Evolutionary conservation across 352 stramenopile genomes (phyloP), one percentile per base, ranked within the genome.

Genomic region (Phytophthora ohioensis): DNA sequence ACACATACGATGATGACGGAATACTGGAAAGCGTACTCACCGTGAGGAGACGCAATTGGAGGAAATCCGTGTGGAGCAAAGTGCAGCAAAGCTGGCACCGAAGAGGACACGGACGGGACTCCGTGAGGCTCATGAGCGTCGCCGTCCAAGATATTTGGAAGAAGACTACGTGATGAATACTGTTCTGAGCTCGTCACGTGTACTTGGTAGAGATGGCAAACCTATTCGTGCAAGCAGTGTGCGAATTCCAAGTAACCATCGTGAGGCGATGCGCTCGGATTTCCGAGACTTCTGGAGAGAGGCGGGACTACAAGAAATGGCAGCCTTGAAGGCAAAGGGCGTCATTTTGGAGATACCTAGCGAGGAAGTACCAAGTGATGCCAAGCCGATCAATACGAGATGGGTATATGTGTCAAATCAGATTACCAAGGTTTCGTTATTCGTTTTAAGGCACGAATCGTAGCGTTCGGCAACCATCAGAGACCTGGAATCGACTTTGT

Each of bases 161-260:
- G 57, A 57, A 27, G 21, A 27, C 12, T 65, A 57, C 42, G 46
- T 65, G 15, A 35, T 34, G 8, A 64, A 64, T 56, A 15, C 5
- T 5, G 3, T 43, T 5, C 57, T 39, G 32, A 39, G 32, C 2
- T 57, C 35, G 0, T 56, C 10, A 5, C 46, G 46, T 34, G 12
- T 51, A 3, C 30, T 57, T 5, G 21, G 57, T 13, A 49, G 49
- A 6, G 21, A 43, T 12, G 27, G 46, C 7, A 27, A 35, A 11
- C 36, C 35, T 0, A 57, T 57, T 34, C 35, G 34, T 2, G 27
- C 21, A n/a, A 32, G 17, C 21, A 6, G 43, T 13, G 35, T 56
- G 2, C 41, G 42, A 12, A 39, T 49, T 12, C 36, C 45, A 11
- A 11, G 34, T 0, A 64, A 64, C 17, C 43, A 34, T n/a, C 34